These are phyloP conservation scores for Protomyces inouyei DNA, from an alignment of 1,139 yeast genomes.

Conservation along the genomic window DNA sequence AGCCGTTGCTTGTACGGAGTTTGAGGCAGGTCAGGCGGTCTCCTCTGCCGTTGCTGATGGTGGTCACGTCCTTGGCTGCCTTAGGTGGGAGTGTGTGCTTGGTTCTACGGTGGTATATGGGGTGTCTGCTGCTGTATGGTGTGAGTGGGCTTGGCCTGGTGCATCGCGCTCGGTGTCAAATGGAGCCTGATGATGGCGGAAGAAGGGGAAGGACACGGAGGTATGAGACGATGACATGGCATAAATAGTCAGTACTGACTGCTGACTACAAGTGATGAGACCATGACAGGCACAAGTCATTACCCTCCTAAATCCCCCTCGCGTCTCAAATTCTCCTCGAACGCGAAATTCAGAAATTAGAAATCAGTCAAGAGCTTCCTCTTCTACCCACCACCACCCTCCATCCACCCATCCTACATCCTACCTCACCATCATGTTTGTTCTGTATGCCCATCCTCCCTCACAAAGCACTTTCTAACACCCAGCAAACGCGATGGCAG, in stretches of 20 bases:
- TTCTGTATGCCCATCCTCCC: slow-evolving; percentile 3
- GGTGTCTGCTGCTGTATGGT: not conserved
- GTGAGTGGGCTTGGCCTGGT: not conserved
- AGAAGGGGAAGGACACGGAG: no score
- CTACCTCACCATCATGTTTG: slow-evolving; percentile 8
- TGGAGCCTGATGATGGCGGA: no score
- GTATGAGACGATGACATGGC: not conserved
- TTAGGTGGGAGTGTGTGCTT: not conserved
- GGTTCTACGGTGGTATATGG: not conserved
- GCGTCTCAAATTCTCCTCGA: not conserved
- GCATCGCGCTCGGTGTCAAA: no score
- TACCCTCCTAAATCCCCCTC: not conserved
- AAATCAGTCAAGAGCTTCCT: not conserved
- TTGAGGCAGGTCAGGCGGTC: slow-evolving; percentile 10
- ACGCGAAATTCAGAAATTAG: no score
- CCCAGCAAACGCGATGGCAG: slow-evolving; percentile 51
- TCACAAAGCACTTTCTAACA: not conserved
- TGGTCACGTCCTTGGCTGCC: not conserved
- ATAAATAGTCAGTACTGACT: no score
- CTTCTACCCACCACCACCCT: not conserved
- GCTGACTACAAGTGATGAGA: no score
- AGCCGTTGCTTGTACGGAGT: slow-evolving; percentile 28
- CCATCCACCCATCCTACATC: not conserved
- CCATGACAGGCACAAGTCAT: not conserved
- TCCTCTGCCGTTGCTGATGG: not conserved